Evolutionary conservation across 345 rosid genomes (phyloP).

Genomic region (Moricandia moricandioides): DNA sequence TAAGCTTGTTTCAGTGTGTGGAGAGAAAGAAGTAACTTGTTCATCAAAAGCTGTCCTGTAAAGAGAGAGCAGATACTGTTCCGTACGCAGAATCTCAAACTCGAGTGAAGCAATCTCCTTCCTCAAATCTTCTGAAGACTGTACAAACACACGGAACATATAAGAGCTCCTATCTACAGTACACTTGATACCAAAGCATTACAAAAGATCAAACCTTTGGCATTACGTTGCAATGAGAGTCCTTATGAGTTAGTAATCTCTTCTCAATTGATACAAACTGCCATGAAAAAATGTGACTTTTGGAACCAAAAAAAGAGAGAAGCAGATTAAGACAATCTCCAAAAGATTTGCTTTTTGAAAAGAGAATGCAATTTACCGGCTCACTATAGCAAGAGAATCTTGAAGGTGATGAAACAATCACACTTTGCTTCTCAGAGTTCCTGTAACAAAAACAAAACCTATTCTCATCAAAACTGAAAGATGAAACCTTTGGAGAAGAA

Average conservation of each 20-base stretch:
- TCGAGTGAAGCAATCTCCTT: conserved; percentile 72
- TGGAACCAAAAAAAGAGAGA: neutral
- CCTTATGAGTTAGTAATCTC: conserved; percentile 25
- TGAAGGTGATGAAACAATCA: conserved; percentile 30
- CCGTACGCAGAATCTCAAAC: conserved; percentile 63
- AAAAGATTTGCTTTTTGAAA: conserved; percentile 16
- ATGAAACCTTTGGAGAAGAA: neutral
- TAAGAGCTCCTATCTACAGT: neutral
- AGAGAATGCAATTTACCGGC: conserved; percentile 17
- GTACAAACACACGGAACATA: conserved; percentile 28
- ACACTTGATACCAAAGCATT: neutral
- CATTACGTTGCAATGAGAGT: conserved; percentile 17
- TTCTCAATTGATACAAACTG: conserved; percentile 34
- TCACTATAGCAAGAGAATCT: conserved; percentile 30
- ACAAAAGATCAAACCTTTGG: conserved; percentile 36
- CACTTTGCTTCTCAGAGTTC: conserved; percentile 33
- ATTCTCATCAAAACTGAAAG: neutral
- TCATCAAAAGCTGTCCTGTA: conserved; percentile 72
- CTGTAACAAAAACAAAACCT: conserved; percentile 8
- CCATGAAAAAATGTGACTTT: conserved; percentile 17
- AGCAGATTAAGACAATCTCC: conserved; percentile 11
- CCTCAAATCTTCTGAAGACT: conserved; percentile 66
- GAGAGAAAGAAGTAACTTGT: conserved; percentile 33
- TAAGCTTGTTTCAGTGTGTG: conserved; percentile 25
- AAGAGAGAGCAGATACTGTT: conserved; percentile 64